Evolutionary conservation across 1,284 basidiomycete species (phyloP).

Genomic region (Earliella scabrosa): DNA sequence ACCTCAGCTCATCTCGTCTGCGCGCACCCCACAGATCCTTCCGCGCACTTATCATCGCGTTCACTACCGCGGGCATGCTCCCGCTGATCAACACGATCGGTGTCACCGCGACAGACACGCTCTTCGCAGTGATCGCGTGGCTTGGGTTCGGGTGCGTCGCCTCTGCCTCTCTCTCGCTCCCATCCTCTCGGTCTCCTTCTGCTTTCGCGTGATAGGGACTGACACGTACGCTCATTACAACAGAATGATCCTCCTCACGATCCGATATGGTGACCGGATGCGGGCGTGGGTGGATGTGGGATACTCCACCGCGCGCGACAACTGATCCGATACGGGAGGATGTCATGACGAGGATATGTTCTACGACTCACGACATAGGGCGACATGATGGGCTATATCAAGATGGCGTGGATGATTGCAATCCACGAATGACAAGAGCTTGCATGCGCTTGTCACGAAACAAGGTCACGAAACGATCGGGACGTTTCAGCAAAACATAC

Average conservation of each 20-base stretch:
- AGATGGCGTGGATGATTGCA: too few species aligned
- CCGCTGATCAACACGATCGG: conserved; percentile 60
- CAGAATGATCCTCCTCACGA: conserved; percentile 47
- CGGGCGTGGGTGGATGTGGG: conserved; percentile 52
- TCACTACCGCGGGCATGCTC: conserved; percentile 46
- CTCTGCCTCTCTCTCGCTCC: too few species aligned
- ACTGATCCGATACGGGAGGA: too few species aligned
- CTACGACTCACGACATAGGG: too few species aligned
- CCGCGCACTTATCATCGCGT: conserved; percentile 46
- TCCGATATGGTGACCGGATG: conserved; percentile 50
- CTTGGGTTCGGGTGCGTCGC: conserved; percentile 50
- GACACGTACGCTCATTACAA: conserved; percentile 37
- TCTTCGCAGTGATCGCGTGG: conserved; percentile 47
- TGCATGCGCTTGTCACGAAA: too few species aligned
- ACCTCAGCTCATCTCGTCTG: conserved; percentile 10
- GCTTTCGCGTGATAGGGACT: too few species aligned
- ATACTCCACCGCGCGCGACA: conserved; percentile 35
- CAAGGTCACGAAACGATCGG: too few species aligned
- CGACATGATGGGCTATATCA: too few species aligned
- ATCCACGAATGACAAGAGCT: too few species aligned
- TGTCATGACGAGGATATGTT: too few species aligned
- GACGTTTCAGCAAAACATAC: too few species aligned
- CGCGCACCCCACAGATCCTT: conserved; percentile 42
- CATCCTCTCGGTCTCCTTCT: too few species aligned
- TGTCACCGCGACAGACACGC: conserved; percentile 53